Evolutionary conservation across 2,329 filamentous ascomycete genomes (phyloP).

Genomic region (Massarina eburnea): DNA sequence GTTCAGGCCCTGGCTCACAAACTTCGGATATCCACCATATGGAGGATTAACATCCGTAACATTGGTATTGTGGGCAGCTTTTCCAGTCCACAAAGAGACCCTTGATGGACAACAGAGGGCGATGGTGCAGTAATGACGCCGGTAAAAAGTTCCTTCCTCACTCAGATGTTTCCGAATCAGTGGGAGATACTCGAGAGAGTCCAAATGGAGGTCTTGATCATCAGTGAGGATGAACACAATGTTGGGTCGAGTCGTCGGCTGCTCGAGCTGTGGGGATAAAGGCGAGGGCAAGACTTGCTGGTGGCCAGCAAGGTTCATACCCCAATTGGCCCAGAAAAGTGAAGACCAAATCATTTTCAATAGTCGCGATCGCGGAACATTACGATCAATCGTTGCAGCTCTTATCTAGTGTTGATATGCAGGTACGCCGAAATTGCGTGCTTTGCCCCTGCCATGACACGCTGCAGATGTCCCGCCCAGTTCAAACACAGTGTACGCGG

Average conservation of each 20-base stretch:
- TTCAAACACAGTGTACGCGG: no score
- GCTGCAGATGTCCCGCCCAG: no score
- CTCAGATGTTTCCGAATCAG: slow-evolving; percentile 57
- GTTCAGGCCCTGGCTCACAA: slow-evolving; percentile 64
- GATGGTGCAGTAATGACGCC: slow-evolving; percentile 65
- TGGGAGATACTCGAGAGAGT: slow-evolving; percentile 64
- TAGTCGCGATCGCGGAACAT: no score
- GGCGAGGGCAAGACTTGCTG: not conserved
- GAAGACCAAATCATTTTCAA: no score
- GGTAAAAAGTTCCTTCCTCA: slow-evolving; percentile 60
- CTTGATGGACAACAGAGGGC: slow-evolving; percentile 68
- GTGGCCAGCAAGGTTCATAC: not conserved
- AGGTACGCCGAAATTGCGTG: no score
- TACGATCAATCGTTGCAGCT: no score
- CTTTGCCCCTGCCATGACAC: no score
- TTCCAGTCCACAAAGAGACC: slow-evolving; percentile 65
- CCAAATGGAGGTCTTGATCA: slow-evolving; percentile 64
- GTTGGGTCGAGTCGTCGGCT: no score
- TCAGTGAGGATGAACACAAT: slow-evolving; percentile 68
- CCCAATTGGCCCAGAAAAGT: not conserved
- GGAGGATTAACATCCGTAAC: slow-evolving; percentile 61
- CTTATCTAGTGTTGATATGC: no score
- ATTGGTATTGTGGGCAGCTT: slow-evolving; percentile 69
- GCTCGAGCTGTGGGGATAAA: no score
- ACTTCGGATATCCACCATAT: slow-evolving; percentile 65